Conservation (phyloP, 2,329 filamentous ascomycete genomes). For the Sporothrix pseudoabietina region DNA sequence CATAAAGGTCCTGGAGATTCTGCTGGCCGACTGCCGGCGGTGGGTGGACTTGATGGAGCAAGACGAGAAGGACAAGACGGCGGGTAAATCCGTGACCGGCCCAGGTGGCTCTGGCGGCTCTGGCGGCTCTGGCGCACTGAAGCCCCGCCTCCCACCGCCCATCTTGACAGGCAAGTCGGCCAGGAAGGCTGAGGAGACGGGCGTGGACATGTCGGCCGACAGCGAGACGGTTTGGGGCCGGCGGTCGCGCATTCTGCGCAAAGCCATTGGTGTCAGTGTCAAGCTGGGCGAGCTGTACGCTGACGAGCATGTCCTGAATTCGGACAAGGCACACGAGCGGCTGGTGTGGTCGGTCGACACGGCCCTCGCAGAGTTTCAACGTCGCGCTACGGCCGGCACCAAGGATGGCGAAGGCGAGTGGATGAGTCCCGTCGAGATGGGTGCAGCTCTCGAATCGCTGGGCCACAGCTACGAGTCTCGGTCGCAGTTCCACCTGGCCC, state of each 20-base stretch:
- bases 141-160: conserved; percentile 27
- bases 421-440: conserved; percentile 71
- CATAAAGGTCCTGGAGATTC: conserved; percentile 75
- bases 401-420: conserved; percentile 71
- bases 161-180: conserved; percentile 10
- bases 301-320: conserved; percentile 72
- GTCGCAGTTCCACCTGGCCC: conserved; percentile 75
- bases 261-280: conserved; percentile 72
- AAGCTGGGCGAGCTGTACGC: conserved; percentile 86
- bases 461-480: conserved; percentile 74
- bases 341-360: conserved; percentile 83
- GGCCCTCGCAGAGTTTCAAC: conserved; percentile 70
- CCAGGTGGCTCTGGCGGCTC: background rate
- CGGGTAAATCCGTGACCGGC: conserved; percentile 41
- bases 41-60: conserved; percentile 62
- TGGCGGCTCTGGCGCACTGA: background rate
- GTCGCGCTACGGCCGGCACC: conserved; percentile 66
- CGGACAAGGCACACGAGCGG: conserved; percentile 71
- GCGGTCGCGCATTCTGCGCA: conserved; percentile 69
- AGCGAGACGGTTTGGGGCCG: conserved; percentile 58
- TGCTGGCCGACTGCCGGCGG: conserved; percentile 67
- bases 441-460: conserved; percentile 73
- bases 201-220: background rate
- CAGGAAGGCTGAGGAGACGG: background rate
- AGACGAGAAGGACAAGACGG: conserved; percentile 49